Percentiles rank a stretch among this genome's conserved stretches.
Evolutionary conservation across 176 grass and related monocot species (phyloP).

Genomic region (Musa troglodytarum): DNA sequence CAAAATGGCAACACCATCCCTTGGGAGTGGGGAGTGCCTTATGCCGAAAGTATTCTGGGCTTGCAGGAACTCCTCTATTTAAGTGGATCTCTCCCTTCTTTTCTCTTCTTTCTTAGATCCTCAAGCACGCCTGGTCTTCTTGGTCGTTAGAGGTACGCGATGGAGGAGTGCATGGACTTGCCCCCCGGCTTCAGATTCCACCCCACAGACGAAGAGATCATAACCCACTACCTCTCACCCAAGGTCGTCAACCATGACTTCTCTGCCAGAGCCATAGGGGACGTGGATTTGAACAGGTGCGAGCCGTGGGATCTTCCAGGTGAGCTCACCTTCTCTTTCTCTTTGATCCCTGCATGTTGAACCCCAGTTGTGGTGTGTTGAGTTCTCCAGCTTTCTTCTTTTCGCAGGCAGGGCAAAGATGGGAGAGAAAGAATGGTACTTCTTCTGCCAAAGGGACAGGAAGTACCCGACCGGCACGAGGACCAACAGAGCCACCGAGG

Average conservation of each 20-base stretch:
- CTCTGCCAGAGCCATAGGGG: slow-evolving; percentile 16
- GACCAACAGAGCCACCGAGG: slow-evolving; percentile 17
- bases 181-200: slow-evolving; percentile 26
- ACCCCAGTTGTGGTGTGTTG: neutral
- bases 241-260: slow-evolving; percentile 1
- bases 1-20: too few relatives aligned
- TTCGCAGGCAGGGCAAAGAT: slow-evolving; percentile 18
- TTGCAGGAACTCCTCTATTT: too few relatives aligned
- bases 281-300: slow-evolving; percentile 21
- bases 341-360: neutral
- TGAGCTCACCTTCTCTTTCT: neutral
- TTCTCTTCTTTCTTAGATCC: too few relatives aligned
- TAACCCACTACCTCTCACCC: slow-evolving; percentile 22
- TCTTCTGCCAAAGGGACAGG: slow-evolving; percentile 22
- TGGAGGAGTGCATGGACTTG: slow-evolving; percentile 10
- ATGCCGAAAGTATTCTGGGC: too few relatives aligned
- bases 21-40: too few relatives aligned
- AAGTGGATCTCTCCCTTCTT: too few relatives aligned
- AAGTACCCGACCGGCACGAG: slow-evolving; percentile 27
- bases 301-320: slow-evolving; percentile 25
- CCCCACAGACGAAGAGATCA: slow-evolving; percentile 28
- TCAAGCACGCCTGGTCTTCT: too few relatives aligned
- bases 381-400: neutral
- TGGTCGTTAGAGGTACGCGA: neutral
- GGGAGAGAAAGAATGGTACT: slow-evolving; percentile 25